Evolutionary conservation across 495 filamentous ascomycete species (phyloP), one percentile per base, ranked within the genome.

Genomic region (Bacidia rubella): DNA sequence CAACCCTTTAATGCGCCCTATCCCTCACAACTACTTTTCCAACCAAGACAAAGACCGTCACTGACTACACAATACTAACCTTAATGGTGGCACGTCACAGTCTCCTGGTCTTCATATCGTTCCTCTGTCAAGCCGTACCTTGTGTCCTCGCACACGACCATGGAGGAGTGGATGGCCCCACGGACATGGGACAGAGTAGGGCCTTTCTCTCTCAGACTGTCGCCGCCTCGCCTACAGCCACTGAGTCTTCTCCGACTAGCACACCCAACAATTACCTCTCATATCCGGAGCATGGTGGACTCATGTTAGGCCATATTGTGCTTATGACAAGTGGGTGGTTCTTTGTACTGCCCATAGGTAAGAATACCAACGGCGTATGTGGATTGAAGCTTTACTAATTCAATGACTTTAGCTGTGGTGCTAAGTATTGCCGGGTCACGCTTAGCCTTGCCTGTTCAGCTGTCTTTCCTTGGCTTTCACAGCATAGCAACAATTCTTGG

Each of bases 291-390:
- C 75, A 87, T 60, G 72, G 72, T 27, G 72, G 74, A 5, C 68
- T 81, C 49, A 84, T 98, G 60, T 70, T 84, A 44, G 79, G 74
- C 26, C 92, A 98, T 63, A 87, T 95, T 42, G 70, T 66, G 2
- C 68, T 94, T 39, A 93, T 95, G 86, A 69, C 82, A 15, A 29
- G 86, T 17, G 79, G 74, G 12, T 98, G 92, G 92, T 74, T 88
- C 45, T 78, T 95, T 46, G 60, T 95, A 48, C 74, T 98, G 47
- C 90, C 92, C 26, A 67, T 83, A 60, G 81, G 89, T 93, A 72
- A 66, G 81, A 40, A 2, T 24, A 39, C 20, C 5, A 20, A 29
- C 19, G 1, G 11, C 46, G 12, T 39, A n/a, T 9, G n/a, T n/a
- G 10, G 32, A n/a, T 39, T 39, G 32, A 9, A 39, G 32, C 32